Base-by-base conservation (phyloP, 1,284 basidiomycete genomes). In the Waitea zeae region DNA sequence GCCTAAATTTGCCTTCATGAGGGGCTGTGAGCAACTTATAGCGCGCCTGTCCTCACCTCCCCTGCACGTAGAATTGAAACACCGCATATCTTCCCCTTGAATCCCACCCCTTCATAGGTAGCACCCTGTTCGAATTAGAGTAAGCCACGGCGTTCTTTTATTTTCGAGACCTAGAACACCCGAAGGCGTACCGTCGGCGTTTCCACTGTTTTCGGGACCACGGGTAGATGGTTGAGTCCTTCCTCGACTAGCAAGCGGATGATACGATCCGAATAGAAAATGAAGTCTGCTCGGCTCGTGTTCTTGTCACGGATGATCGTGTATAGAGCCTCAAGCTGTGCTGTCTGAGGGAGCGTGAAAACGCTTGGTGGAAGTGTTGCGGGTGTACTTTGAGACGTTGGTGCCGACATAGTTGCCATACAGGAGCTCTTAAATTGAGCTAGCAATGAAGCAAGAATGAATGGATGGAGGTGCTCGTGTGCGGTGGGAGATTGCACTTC, bases 191-290 rank as follows among this genome's bases (percentile, higher is more conserved):
- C 81, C 14, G 81, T 87, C 2, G 82, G 82, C 0, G 83, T 87
- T 50, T 74, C 63, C 14, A 87, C 72, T 3, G 71, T 78, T 60
- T 86, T 83, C 26, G 81, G 72, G 12, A 90, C 58, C 18, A 96
- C 89, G 1, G 93, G 93, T 5, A 98, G 65, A 55, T 97, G 89
- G 56, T 98, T 97, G 39, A 97, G 60, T n/a, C 92, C 86, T 61
- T 81, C 80, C 51, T 83, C 79, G 22, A 81, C 76, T 35, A 81
- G 62, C 38, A 82, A 49, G 31, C 79, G 61, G 46, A 83, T 83
- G 47, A 81, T 78, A 12, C 79, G 61, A 52, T 82, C 79, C 3
- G 86, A 88, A 52, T 95, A 97, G 61, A 98, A 98, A 45, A 98
- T 72, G 51, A 98, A 98, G 54, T 98, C 93, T 15, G 90, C 90